Percentiles rank a stretch among this genome's conserved stretches.
These are phyloP conservation scores for Pleoardoris graminearum DNA, from an alignment of 2,329 filamentous ascomycete species.

Conservation along the genomic window DNA sequence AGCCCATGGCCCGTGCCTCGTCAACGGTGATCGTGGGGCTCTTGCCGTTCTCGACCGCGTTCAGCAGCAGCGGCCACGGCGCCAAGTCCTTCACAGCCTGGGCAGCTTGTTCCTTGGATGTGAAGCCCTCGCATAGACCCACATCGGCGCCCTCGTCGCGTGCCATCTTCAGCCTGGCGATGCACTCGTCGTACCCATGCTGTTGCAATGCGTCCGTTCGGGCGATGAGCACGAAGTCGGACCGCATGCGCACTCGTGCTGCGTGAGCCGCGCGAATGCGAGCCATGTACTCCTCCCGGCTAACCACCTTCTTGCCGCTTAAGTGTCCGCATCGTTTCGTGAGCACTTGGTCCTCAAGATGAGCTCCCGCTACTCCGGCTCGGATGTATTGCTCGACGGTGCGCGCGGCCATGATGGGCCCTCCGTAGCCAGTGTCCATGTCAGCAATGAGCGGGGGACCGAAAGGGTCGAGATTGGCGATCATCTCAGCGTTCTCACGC, in stretches of 20 bases:
- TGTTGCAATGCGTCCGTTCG: slow-evolving; percentile 62
- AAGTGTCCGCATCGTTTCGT: slow-evolving; percentile 67
- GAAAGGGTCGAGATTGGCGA: slow-evolving; percentile 58
- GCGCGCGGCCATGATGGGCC: slow-evolving; percentile 46
- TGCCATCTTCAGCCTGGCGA: slow-evolving; percentile 53
- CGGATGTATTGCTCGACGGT: slow-evolving; percentile 54
- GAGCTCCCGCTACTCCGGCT: slow-evolving; percentile 59
- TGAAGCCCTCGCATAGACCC: slow-evolving; percentile 60
- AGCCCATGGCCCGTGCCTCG: slow-evolving; percentile 59
- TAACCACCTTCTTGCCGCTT: slow-evolving; percentile 60
- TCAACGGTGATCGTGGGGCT: slow-evolving; percentile 56
- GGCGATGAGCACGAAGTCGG: slow-evolving; percentile 64
- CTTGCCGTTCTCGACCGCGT: slow-evolving; percentile 58
- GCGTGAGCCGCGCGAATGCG: slow-evolving; percentile 58
- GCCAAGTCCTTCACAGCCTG: slow-evolving; percentile 50
- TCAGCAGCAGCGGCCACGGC: slow-evolving; percentile 55
- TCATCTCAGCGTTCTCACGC: slow-evolving; percentile 63
- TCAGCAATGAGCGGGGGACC: slow-evolving; percentile 50
- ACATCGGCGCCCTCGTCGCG: slow-evolving; percentile 52
- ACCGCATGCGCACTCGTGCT: slow-evolving; percentile 51
- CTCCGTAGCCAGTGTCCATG: slow-evolving; percentile 58
- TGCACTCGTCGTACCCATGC: slow-evolving; percentile 58
- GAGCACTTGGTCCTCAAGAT: slow-evolving; percentile 64
- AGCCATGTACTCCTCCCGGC: slow-evolving; percentile 51
- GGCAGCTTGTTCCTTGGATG: slow-evolving; percentile 52